Evolutionary conservation across 345 rosid species (phyloP).

Genomic region (Stellera chamaejasme): DNA sequence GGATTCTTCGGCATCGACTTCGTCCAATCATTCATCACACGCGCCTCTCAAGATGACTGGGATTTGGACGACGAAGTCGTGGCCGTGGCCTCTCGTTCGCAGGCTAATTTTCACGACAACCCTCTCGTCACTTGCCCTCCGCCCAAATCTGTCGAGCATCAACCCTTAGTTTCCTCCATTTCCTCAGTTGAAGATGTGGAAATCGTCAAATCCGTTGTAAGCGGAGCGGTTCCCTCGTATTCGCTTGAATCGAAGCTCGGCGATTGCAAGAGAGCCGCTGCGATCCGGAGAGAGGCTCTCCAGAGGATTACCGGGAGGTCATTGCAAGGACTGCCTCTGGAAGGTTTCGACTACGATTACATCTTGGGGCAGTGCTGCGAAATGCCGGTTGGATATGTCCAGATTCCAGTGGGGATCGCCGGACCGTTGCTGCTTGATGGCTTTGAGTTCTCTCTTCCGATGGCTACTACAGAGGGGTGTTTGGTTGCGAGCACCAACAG

Average conservation of each 20-base stretch:
- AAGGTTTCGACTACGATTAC: conserved; percentile 76
- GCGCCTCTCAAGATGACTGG: conserved; percentile 57
- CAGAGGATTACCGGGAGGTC: conserved; percentile 77
- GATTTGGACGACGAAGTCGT: conserved; percentile 38
- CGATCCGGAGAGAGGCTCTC: conserved; percentile 64
- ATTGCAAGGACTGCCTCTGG: conserved; percentile 61
- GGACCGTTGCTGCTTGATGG: conserved; percentile 87
- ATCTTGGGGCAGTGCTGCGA: conserved; percentile 96
- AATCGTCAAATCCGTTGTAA: conserved; percentile 47
- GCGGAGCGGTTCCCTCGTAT: conserved; percentile 54
- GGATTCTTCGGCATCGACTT: conserved; percentile 87
- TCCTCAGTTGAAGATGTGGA: conserved; percentile 61
- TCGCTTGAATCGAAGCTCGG: conserved; percentile 72
- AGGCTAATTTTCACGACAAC: conserved; percentile 11
- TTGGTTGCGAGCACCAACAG: conserved; percentile 89
- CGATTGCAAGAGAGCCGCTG: conserved; percentile 68
- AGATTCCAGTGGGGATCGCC: conserved; percentile 85
- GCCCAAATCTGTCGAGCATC: conserved; percentile 21
- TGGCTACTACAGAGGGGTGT: conserved; percentile 98
- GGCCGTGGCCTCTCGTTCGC: conserved; percentile 1
- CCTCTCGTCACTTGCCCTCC: conserved; percentile 21
- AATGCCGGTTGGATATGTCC: conserved; percentile 94
- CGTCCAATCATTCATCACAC: conserved; percentile 69
- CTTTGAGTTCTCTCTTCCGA: conserved; percentile 67
- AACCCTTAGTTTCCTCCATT: conserved; percentile 23